Evolutionary conservation across 106 monocot species (phyloP).

Genomic region (Allium fistulosum): DNA sequence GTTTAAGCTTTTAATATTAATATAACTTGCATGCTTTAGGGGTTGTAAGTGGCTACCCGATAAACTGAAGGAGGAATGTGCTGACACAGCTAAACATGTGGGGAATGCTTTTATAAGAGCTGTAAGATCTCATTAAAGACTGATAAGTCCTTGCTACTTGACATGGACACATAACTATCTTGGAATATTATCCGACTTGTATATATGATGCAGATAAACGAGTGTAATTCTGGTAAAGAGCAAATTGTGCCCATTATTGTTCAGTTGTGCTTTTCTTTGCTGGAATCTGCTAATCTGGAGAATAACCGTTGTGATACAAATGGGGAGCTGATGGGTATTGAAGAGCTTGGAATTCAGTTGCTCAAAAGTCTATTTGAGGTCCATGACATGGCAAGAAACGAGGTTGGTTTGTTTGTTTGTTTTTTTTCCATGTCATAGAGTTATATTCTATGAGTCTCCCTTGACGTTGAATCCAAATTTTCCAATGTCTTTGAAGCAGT

Average conservation of each 20-base stretch:
- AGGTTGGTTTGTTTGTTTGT: conserved; percentile 25
- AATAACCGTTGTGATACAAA: conserved; percentile 8
- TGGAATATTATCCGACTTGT: neutral
- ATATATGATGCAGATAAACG: conserved; percentile 39
- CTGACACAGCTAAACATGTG: conserved; percentile 34
- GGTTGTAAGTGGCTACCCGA: conserved; percentile 76
- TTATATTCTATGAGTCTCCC: no score
- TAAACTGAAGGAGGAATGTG: conserved; percentile 50
- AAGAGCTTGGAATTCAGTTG: conserved; percentile 64
- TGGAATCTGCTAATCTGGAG: conserved; percentile 43
- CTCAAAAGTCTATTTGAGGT: conserved; percentile 63
- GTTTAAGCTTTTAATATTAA: no score
- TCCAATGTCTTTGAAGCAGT: no score
- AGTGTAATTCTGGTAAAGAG: conserved; percentile 70
- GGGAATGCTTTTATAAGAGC: conserved; percentile 67
- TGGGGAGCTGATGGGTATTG: conserved; percentile 42
- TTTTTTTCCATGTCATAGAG: neutral
- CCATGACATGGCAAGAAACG: conserved; percentile 75
- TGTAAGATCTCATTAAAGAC: conserved; percentile 29
- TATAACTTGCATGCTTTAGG: conserved; percentile 25
- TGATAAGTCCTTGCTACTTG: neutral
- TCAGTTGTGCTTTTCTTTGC: conserved; percentile 68
- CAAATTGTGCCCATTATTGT: conserved; percentile 77
- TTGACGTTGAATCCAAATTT: no score
- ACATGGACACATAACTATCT: neutral